Evolutionary conservation across 257 asterid genomes (phyloP).

Genomic region (Schizonepeta tenuifolia): DNA sequence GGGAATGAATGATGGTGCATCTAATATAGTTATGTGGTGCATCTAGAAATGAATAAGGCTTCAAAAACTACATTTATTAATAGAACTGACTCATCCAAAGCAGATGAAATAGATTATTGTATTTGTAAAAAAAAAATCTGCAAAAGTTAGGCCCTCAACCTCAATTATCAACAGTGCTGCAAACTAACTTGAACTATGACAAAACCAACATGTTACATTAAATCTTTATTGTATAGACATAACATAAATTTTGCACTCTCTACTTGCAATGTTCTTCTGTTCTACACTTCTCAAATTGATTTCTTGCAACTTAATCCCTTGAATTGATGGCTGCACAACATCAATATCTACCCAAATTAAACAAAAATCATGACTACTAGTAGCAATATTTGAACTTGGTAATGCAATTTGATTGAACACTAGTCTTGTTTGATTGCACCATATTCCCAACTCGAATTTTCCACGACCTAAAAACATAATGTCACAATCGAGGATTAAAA

Average conservation of each 20-base stretch:
- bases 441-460: conserved; percentile 44
- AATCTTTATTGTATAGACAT: conserved; percentile 17
- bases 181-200: conserved; percentile 3
- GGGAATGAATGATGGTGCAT: too few species aligned
- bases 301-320: conserved; percentile 41
- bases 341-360: conserved; percentile 45
- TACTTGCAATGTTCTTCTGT: conserved; percentile 28
- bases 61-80: too few species aligned
- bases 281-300: conserved; percentile 28
- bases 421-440: conserved; percentile 42
- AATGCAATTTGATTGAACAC: conserved; percentile 19
- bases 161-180: not conserved
- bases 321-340: too few species aligned
- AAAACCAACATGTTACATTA: conserved; percentile 16
- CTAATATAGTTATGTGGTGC: too few species aligned
- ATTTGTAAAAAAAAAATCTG: not conserved
- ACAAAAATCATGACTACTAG: conserved; percentile 29
- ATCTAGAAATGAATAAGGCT: too few species aligned
- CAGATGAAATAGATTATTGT: not conserved
- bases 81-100: not conserved
- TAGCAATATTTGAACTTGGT: not conserved
- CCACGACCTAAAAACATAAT: too few species aligned
- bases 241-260: conserved; percentile 28
- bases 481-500: too few species aligned
- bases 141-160: not conserved